These are phyloP conservation scores for Globisporangium viniferum DNA, from an alignment of 352 stramenopile genomes.

Conservation along the genomic window DNA sequence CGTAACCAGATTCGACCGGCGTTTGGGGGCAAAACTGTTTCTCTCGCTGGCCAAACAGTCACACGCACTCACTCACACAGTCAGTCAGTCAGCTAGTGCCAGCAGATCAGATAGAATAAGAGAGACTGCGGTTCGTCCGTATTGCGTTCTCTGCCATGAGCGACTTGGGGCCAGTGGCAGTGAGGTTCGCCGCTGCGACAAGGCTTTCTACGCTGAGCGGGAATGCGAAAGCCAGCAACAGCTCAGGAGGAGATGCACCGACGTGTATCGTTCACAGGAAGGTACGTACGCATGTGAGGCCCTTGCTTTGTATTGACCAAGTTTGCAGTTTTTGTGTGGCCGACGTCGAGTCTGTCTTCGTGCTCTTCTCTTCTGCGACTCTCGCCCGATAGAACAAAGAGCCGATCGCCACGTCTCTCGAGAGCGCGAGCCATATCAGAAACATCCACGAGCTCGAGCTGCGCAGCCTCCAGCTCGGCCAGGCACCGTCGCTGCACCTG, in stretches of 20 bases:
- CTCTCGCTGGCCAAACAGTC: too few relatives aligned
- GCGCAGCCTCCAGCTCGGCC: conserved; percentile 23
- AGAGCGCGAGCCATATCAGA: conserved; percentile 3
- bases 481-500: conserved; percentile 23
- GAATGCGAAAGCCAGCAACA: not conserved
- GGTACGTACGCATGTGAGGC: not conserved
- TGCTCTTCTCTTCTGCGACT: not conserved
- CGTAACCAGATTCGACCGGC: too few relatives aligned
- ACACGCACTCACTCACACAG: too few relatives aligned
- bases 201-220: not conserved
- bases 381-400: not conserved
- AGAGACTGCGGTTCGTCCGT: too few relatives aligned
- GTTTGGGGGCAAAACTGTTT: too few relatives aligned
- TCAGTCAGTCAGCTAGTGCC: too few relatives aligned
- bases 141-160: not conserved
- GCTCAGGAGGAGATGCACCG: not conserved
- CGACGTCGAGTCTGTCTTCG: not conserved
- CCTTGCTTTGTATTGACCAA: too few relatives aligned
- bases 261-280: conserved; percentile 17
- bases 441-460: conserved; percentile 31
- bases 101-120: too few relatives aligned
- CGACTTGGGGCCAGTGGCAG: not conserved
- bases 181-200: not conserved
- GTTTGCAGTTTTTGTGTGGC: not conserved
- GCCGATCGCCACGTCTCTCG: conserved; percentile 7